Evolutionary conservation across 1,284 basidiomycete genomes (phyloP).

Genomic region (Pseudozyma thailandica): DNA sequence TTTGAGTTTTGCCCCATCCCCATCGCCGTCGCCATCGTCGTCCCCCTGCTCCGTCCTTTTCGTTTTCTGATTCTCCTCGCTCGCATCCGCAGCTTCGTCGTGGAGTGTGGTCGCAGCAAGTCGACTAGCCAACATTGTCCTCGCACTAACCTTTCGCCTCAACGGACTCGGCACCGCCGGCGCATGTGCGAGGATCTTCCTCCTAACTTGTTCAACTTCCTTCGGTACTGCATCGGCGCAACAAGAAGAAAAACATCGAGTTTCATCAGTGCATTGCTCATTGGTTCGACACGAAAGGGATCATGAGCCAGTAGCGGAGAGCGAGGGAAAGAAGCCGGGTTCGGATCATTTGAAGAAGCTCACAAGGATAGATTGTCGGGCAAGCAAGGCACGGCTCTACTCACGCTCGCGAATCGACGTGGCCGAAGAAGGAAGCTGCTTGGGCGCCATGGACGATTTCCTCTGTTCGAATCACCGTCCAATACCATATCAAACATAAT

Average conservation of each 20-base stretch:
- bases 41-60: neutral
- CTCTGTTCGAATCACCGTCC: no score
- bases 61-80: neutral
- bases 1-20: neutral
- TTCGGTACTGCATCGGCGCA: constrained; percentile 18
- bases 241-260: neutral
- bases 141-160: constrained; percentile 18
- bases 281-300: neutral
- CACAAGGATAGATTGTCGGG: constrained; percentile 42
- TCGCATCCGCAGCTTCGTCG: neutral
- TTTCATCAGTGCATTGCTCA: no score
- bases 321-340: constrained; percentile 34
- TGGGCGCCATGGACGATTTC: constrained; percentile 49
- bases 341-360: constrained; percentile 59
- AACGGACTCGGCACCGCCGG: constrained; percentile 46
- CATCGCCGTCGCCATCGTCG: constrained; percentile 1
- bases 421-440: constrained; percentile 29
- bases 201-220: constrained; percentile 22
- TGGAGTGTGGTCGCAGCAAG: constrained; percentile 17
- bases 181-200: constrained; percentile 36
- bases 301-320: neutral
- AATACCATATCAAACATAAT: no score
- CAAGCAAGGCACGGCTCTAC: constrained; percentile 29
- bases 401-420: constrained; percentile 52
- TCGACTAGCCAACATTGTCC: constrained; percentile 14